Evolutionary conservation across 164 flowering plant genomes (phyloP).

Genomic region (Nymphaea colorata): DNA sequence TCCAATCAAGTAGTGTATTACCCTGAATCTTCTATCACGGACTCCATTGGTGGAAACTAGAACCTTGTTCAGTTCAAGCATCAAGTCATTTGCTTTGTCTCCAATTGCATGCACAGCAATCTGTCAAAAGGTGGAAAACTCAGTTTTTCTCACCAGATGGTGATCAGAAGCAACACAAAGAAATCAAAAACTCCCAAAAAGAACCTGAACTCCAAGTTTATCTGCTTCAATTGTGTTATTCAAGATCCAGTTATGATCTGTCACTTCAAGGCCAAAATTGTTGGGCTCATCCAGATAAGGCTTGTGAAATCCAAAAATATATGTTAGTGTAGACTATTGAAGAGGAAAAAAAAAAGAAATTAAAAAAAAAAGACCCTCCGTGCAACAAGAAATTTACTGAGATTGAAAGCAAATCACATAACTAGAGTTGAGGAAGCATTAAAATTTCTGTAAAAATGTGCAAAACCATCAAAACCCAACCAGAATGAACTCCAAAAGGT

Average conservation of each 20-base stretch:
- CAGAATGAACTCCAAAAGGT: too few species aligned
- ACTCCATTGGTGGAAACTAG: conserved; percentile 43
- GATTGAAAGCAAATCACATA: not conserved
- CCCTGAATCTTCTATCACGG: conserved; percentile 83
- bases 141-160: too few species aligned
- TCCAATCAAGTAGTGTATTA: conserved; percentile 12
- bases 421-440: too few species aligned
- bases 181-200: not conserved
- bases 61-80: conserved; percentile 59
- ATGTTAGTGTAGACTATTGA: not conserved
- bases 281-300: conserved; percentile 67
- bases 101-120: conserved; percentile 97
- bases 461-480: too few species aligned
- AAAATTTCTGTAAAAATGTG: too few species aligned
- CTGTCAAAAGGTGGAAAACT: conserved; percentile 19
- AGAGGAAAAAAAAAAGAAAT: not conserved
- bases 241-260: conserved; percentile 41
- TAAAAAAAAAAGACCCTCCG: not conserved
- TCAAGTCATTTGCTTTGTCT: conserved; percentile 78
- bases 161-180: not conserved
- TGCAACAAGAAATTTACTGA: not conserved
- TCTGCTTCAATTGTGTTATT: conserved; percentile 63
- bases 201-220: conserved; percentile 75
- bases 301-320: conserved; percentile 21
- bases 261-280: conserved; percentile 68